Base-by-base conservation (phyloP, 805 yeast species). In the Kuraishia hungarica region DNA sequence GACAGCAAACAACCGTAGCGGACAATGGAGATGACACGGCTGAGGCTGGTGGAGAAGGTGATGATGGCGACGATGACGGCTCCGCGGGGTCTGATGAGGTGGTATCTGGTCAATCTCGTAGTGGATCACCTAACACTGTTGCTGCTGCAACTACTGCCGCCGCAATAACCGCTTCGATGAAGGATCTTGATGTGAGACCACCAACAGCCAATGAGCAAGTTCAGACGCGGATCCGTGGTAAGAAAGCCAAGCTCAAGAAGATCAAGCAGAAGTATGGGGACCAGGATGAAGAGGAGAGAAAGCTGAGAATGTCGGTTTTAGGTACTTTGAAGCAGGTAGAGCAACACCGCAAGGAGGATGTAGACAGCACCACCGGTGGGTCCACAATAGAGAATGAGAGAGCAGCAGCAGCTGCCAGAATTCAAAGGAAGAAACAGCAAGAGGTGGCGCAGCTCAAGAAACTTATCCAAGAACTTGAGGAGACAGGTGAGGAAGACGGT, bases 251-350 rank as follows among this genome's bases (percentile, higher is more conserved):
- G 65, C 64, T 87, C 69, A 89, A 87, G 74, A 91, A 89, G 64
- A 87, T 90, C 55, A 86, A 86, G 48, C 77, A 80, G 57, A 93
- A 92, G 64, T 93, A 93, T 64, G 89, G 84, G 2, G 91, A 87
- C 57, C 98, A 93, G 70, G 98, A 93, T 66, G 97, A 89, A 53
- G 94, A 88, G 55, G 98, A 93, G 62, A 79, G 91, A 55, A 63
- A 70, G 51, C 62, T 86, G 55, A 78, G 96, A 60, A 83, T 93
- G 87, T 83, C 86, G 56, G 88, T 87, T 1, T 71, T 93, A 48
- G 98, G 98, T 2, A 88, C 96, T 0, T 73, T 89, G 64, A 90
- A 89, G 60, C 83, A 81, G 59, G 71, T 71, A 2, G 73, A 78
- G 52, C 53, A 57, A 5, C 35, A 28, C 24, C 35, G 64, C 58